Conservation (phyloP, 805 yeast species). For the Nakazawaea ambrosiae region DNA sequence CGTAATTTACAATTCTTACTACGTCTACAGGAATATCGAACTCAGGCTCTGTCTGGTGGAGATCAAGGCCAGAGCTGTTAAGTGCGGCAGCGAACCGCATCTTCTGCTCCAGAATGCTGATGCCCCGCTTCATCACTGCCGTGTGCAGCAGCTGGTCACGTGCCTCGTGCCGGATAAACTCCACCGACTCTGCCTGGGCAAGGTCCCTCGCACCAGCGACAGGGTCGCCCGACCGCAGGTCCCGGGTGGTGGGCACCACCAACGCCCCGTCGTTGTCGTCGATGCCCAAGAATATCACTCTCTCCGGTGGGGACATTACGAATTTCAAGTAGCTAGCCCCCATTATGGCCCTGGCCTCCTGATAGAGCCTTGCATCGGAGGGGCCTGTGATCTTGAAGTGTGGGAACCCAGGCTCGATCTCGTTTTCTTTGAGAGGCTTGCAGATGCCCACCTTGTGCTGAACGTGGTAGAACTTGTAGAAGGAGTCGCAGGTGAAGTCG, state of each 20-base stretch:
- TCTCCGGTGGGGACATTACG: conserved; percentile 24
- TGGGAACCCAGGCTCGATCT: conserved; percentile 11
- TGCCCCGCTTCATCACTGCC: conserved; percentile 17
- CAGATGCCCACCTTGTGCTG: conserved; percentile 6
- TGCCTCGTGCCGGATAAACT: conserved; percentile 15
- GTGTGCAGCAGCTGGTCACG: conserved; percentile 2
- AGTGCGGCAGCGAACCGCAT: neutral
- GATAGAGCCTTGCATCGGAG: conserved; percentile 18
- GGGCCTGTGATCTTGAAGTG: conserved; percentile 20
- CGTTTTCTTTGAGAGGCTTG: conserved; percentile 3
- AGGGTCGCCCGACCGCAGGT: conserved; percentile 8
- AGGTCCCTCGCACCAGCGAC: conserved; percentile 10
- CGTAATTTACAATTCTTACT: conserved; percentile 8
- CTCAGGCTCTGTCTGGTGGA: neutral
- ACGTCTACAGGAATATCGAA: conserved; percentile 14
- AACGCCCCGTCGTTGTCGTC: conserved; percentile 18
- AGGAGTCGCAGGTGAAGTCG: conserved; percentile 16
- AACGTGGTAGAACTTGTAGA: conserved; percentile 12
- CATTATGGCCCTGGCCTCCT: conserved; percentile 23
- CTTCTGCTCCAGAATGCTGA: conserved; percentile 5
- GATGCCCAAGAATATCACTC: conserved; percentile 26
- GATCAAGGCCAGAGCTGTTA: neutral
- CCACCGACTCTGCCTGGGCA: conserved; percentile 12
- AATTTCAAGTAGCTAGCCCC: conserved; percentile 28
- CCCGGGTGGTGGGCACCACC: conserved; percentile 20